These are phyloP conservation scores for Thraustotheca clavata DNA, from an alignment of 352 stramenopile genomes.

Conservation along the genomic window DNA sequence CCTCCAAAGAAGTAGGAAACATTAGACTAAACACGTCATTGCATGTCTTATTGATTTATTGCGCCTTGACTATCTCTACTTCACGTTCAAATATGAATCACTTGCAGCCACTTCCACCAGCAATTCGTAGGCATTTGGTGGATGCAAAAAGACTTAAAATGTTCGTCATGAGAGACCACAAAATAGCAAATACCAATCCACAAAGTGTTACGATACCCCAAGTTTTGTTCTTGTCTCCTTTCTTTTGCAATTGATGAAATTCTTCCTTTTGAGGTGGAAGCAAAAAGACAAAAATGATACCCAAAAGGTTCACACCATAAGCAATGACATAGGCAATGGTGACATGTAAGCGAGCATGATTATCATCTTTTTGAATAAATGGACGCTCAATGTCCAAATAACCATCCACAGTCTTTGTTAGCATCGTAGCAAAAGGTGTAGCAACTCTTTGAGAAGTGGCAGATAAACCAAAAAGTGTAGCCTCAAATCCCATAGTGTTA, in stretches of 20 bases:
- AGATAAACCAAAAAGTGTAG: conserved; percentile 28
- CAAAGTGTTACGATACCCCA: too few relatives aligned
- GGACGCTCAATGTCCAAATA: conserved; percentile 29
- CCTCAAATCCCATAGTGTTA: conserved; percentile 23
- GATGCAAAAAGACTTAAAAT: conserved; percentile 43
- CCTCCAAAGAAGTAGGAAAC: background rate
- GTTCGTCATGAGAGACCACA: conserved; percentile 40
- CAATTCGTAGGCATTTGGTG: conserved; percentile 47
- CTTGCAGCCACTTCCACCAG: conserved; percentile 40
- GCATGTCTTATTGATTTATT: too few relatives aligned
- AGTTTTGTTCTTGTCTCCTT: too few relatives aligned
- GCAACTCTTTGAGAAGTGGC: conserved; percentile 24
- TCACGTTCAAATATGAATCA: too few relatives aligned
- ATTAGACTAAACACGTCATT: too few relatives aligned
- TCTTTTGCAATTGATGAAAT: too few relatives aligned
- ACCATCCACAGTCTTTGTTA: conserved; percentile 36
- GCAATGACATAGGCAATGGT: conserved; percentile 29
- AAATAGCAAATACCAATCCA: conserved; percentile 17
- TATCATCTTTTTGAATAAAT: conserved; percentile 23
- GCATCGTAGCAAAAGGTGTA: conserved; percentile 27
- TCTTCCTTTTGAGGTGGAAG: conserved; percentile 26
- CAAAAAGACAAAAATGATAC: conserved; percentile 18
- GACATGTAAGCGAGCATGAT: conserved; percentile 26
- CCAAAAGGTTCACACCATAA: conserved; percentile 12
- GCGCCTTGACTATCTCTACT: too few relatives aligned